Evolutionary conservation across 2,329 filamentous ascomycete genomes (phyloP).

Genomic region (Fusarium sp.): DNA sequence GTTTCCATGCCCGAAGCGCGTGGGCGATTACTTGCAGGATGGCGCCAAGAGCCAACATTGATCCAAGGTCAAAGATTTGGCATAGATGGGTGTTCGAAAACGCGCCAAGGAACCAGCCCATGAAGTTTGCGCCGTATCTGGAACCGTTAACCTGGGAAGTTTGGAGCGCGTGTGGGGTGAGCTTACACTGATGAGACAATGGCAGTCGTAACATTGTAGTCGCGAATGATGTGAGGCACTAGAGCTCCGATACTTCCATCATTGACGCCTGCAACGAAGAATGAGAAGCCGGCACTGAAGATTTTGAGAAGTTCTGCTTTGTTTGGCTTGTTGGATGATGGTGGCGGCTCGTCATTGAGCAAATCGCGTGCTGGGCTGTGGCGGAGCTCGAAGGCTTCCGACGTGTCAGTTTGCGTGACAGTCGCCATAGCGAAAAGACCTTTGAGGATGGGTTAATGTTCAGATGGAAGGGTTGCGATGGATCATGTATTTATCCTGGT

Average conservation of each 20-base stretch:
- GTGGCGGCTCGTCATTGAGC: background rate
- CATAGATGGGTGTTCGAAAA: constrained; percentile 66
- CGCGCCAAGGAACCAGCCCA: constrained; percentile 70
- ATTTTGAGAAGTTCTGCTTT: constrained; percentile 57
- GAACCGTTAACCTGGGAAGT: background rate
- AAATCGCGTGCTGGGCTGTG: background rate
- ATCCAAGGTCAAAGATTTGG: constrained; percentile 66
- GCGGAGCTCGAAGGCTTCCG: constrained; percentile 8
- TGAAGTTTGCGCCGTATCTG: constrained; percentile 68
- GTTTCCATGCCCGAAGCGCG: constrained; percentile 65
- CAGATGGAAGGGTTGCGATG: background rate
- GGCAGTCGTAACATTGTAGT: constrained; percentile 66
- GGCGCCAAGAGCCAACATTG: constrained; percentile 68
- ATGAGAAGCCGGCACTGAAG: constrained; percentile 68
- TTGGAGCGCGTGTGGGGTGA: too few species aligned
- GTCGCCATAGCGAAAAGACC: constrained; percentile 12
- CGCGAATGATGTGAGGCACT: constrained; percentile 71
- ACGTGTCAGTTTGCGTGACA: constrained; percentile 11
- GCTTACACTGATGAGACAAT: constrained; percentile 63
- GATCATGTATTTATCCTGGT: constrained; percentile 16
- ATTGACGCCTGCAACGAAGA: constrained; percentile 74
- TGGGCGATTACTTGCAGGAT: constrained; percentile 66
- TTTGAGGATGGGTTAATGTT: background rate
- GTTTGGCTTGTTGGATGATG: background rate
- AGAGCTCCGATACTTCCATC: constrained; percentile 73